Conservation (phyloP, 176 grass and related monocot genomes). For the Eleusine coracana region DNA sequence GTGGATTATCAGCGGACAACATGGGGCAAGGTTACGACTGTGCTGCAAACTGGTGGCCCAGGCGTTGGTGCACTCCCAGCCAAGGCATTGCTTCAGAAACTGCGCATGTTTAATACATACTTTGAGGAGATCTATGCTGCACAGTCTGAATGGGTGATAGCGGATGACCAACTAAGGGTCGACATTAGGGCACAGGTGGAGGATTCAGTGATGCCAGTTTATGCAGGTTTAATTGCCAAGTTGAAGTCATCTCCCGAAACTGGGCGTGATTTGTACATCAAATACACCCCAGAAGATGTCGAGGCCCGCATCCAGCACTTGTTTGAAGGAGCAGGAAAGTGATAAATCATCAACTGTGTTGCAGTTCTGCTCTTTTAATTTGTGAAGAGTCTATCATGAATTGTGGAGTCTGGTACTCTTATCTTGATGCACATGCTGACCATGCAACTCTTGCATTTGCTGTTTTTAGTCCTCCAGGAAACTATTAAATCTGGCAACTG, state of each 20-base stretch:
- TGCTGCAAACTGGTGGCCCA: slow-evolving; percentile 65
- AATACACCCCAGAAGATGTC: slow-evolving; percentile 76
- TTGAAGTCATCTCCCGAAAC: slow-evolving; percentile 58
- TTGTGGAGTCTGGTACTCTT: slow-evolving; percentile 1
- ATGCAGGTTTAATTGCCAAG: slow-evolving; percentile 59
- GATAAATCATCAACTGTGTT: slow-evolving; percentile 39
- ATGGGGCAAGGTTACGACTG: slow-evolving; percentile 80
- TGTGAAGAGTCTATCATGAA: slow-evolving; percentile 25
- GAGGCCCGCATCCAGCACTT: slow-evolving; percentile 61
- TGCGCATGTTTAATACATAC: slow-evolving; percentile 85
- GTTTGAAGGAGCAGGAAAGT: slow-evolving; percentile 72
- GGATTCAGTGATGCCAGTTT: slow-evolving; percentile 68
- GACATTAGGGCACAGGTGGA: slow-evolving; percentile 61
- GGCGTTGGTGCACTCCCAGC: slow-evolving; percentile 50
- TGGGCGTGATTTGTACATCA: slow-evolving; percentile 59
- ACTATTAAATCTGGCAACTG: slow-evolving; percentile 40
- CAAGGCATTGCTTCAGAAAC: slow-evolving; percentile 65
- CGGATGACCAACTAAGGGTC: slow-evolving; percentile 66
- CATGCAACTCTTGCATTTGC: slow-evolving; percentile 30
- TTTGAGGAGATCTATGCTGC: slow-evolving; percentile 68
- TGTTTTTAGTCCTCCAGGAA: slow-evolving; percentile 29
- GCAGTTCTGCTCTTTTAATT: slow-evolving; percentile 12
- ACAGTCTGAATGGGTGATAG: slow-evolving; percentile 72
- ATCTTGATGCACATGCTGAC: slow-evolving; percentile 41
- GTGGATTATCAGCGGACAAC: slow-evolving; percentile 72